Evolutionary conservation across 1,139 yeast species (phyloP), one percentile per base, ranked within the genome.

Genomic region (Geotrichum carabidarum): DNA sequence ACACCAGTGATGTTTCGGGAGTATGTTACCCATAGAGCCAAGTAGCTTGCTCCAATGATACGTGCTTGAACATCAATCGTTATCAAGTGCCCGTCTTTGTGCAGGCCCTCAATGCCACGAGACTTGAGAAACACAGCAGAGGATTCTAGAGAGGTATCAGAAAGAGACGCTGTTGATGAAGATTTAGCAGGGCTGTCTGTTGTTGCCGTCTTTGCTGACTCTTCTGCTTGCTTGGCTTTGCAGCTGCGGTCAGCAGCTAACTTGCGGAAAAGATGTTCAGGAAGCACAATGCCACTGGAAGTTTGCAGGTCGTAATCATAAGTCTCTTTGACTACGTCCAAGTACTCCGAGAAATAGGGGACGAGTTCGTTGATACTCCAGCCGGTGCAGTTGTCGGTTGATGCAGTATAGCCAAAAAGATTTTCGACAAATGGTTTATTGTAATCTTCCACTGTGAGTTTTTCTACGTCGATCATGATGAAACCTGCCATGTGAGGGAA

Each of bases 401-500:
- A 12, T 8, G 57, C 81, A 0, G 78, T 73, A 56, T 79, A 74
- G 2, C 97, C 98, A 69, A 91, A 86, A 63, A 91, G 71, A 60
- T 87, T 84, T 59, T 84, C 80, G 11, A 93, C 80, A 50, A 89
- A 84, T 5, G 95, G 87, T 58, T 81, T 80, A 68, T 91, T 91
- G 67, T 88, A 87, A 8, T 89, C 82, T 18, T 82, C 66, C 38
- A 88, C 67, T 5, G 70, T 68, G 61, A 74, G 76, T 50, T 72
- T 68, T 12, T 63, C 61, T 4, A 82, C 73, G 52, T 83, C 79
- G n/a, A 90, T 73, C 12, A 89, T 83, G 63, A 89, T 82, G 22
- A 87, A 81, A 36, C 96, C 96, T 0, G 96, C 94, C 64, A 89
- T 87, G 66, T 88, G 87, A 0, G 96, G 96, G 59, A 88, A 69